Evolutionary conservation across 2,329 filamentous ascomycete species (phyloP).

Genomic region (Fusarium udum): DNA sequence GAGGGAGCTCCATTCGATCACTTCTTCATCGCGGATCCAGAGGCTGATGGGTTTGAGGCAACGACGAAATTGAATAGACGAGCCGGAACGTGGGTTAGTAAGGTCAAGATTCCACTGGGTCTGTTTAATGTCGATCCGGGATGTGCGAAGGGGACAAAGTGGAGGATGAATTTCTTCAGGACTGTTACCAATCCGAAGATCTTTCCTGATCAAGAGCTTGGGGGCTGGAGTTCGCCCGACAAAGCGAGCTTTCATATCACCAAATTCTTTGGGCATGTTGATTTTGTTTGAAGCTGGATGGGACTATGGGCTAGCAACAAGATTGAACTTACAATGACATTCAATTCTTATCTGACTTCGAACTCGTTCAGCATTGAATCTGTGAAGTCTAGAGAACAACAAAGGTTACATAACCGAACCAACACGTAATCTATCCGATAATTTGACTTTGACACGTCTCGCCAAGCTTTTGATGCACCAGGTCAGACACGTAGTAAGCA

Average conservation of each 20-base stretch:
- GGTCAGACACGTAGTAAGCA: neutral
- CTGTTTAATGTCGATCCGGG: slow-evolving; percentile 60
- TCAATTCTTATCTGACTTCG: neutral
- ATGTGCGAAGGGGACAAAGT: slow-evolving; percentile 53
- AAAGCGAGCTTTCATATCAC: slow-evolving; percentile 60
- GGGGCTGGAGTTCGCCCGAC: slow-evolving; percentile 58
- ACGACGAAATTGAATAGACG: slow-evolving; percentile 51
- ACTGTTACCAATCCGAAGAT: slow-evolving; percentile 54
- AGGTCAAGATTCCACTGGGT: slow-evolving; percentile 55
- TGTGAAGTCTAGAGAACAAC: neutral
- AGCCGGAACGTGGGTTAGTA: slow-evolving; percentile 53
- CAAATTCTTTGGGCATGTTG: slow-evolving; percentile 55
- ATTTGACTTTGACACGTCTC: neutral
- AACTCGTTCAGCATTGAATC: accelerated
- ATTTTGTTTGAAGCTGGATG: slow-evolving; percentile 45
- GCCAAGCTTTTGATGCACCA: neutral
- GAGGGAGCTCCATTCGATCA: slow-evolving; percentile 55
- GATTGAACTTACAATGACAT: neutral
- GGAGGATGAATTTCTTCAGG: slow-evolving; percentile 64
- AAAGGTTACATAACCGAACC: neutral
- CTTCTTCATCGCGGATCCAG: slow-evolving; percentile 53
- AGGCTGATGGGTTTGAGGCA: slow-evolving; percentile 53
- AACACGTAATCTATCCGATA: neutral
- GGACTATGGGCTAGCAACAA: neutral
- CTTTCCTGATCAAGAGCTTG: slow-evolving; percentile 56